Evolutionary conservation across 495 filamentous ascomycete genomes (phyloP).

Genomic region (Neurospora sublineolata): DNA sequence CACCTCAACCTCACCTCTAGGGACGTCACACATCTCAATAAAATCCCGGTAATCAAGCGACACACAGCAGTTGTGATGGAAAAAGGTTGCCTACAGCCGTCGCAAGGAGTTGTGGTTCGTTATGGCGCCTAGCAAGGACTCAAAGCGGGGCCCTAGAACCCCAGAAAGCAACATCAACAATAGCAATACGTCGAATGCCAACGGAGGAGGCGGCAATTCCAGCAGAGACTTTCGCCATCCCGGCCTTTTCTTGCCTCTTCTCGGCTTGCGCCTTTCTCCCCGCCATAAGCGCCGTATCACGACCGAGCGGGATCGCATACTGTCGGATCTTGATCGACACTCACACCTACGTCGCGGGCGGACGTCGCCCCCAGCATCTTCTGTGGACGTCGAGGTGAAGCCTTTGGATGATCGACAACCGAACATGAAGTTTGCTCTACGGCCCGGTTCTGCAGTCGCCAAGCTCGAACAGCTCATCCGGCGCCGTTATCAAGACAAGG

Average conservation of each 20-base stretch:
- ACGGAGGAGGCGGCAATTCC: background rate
- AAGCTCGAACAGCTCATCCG: conserved; percentile 6
- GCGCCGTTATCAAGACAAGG: background rate
- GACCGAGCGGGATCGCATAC: background rate
- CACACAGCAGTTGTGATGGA: background rate
- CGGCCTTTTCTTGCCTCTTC: background rate
- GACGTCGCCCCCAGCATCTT: background rate
- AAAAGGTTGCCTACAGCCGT: background rate
- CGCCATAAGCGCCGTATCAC: background rate
- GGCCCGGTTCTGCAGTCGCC: background rate
- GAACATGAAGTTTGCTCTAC: background rate
- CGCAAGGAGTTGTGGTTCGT: background rate
- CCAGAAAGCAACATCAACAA: background rate
- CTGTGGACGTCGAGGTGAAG: conserved; percentile 9
- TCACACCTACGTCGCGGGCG: background rate
- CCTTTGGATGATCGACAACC: conserved; percentile 5
- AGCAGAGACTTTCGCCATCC: background rate
- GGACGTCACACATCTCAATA: background rate
- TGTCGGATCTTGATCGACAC: background rate
- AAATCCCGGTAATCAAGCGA: background rate
- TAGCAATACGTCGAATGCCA: background rate
- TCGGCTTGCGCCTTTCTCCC: background rate
- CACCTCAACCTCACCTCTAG: background rate
- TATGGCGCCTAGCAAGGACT: background rate
- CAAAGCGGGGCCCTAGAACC: background rate